These are phyloP conservation scores for Kwoniella botswanensis DNA, from an alignment of 768 basidiomycete genomes.

Conservation along the genomic window DNA sequence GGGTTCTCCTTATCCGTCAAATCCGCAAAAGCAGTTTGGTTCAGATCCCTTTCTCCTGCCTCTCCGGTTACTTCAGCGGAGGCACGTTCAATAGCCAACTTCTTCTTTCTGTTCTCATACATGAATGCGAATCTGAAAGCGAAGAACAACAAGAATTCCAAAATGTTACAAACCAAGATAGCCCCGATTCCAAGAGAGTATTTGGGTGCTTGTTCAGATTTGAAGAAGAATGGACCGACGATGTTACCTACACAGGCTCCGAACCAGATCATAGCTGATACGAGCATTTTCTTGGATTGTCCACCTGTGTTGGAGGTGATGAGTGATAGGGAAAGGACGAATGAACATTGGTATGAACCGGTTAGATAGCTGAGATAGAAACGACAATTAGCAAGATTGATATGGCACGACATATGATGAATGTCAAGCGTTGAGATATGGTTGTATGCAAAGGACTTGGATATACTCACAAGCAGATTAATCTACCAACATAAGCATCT, in stretches of 20 bases:
- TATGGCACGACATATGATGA: no score
- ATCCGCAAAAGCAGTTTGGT: conserved; percentile 53
- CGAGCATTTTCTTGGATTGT: conserved; percentile 58
- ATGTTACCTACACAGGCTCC: conserved; percentile 57
- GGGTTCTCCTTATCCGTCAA: conserved; percentile 55
- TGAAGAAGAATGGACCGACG: conserved; percentile 49
- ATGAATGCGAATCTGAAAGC: conserved; percentile 50
- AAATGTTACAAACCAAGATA: conserved; percentile 50
- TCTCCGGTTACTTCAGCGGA: conserved; percentile 6
- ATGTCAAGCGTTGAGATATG: background rate
- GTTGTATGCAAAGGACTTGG: no score
- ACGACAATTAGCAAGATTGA: no score
- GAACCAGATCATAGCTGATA: conserved; percentile 55
- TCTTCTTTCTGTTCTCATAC: conserved; percentile 53
- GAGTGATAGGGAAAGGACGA: conserved; percentile 55
- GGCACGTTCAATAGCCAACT: conserved; percentile 13
- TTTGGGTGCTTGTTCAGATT: conserved; percentile 48
- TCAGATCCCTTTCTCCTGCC: conserved; percentile 14
- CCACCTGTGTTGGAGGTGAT: conserved; percentile 61
- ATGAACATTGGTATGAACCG: conserved; percentile 55
- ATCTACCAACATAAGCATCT: conserved; percentile 53
- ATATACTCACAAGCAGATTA: conserved; percentile 55
- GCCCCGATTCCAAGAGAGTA: conserved; percentile 58
- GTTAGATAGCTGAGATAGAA: conserved; percentile 46
- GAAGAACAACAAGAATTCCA: conserved; percentile 51